phyloP scores from a whole-genome alignment of 352 stramenopile species.

The Phytophthora constricta region DNA sequence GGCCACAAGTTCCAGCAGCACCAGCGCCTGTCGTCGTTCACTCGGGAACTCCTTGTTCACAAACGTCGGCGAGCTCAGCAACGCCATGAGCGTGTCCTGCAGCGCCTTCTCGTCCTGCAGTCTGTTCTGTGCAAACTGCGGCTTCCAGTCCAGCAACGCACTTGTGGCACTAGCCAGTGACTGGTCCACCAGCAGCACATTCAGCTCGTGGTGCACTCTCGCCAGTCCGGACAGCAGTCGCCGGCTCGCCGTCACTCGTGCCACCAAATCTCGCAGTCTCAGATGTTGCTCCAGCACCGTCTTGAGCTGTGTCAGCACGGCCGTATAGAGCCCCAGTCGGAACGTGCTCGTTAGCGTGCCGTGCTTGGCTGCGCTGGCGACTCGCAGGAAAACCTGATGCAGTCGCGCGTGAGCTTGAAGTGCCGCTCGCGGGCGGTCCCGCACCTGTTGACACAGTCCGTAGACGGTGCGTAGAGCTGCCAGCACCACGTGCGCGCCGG shows the following conservation, averaged over 20 bases:
- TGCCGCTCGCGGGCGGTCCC: slow-evolving; percentile 49
- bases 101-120: slow-evolving; percentile 66
- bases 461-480: slow-evolving; percentile 45
- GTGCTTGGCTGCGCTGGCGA: slow-evolving; percentile 42
- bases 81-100: slow-evolving; percentile 56
- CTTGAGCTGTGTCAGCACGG: slow-evolving; percentile 57
- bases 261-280: slow-evolving; percentile 45
- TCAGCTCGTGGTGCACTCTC: slow-evolving; percentile 51
- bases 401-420: slow-evolving; percentile 57
- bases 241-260: slow-evolving; percentile 47
- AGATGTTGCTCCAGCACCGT: slow-evolving; percentile 48
- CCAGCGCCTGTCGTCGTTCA: slow-evolving; percentile 58
- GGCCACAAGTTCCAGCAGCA: slow-evolving; percentile 64
- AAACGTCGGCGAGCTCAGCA: slow-evolving; percentile 63
- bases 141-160: slow-evolving; percentile 50
- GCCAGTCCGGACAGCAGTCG: slow-evolving; percentile 48
- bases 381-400: slow-evolving; percentile 56
- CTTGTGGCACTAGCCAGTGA: slow-evolving; percentile 37
- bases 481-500: slow-evolving; percentile 46
- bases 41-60: slow-evolving; percentile 58
- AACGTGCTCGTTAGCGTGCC: slow-evolving; percentile 30
- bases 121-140: slow-evolving; percentile 53
- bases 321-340: slow-evolving; percentile 42
- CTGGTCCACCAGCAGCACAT: slow-evolving; percentile 37
- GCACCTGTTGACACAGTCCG: slow-evolving; percentile 48